Evolutionary conservation across 1,139 yeast genomes (phyloP), one percentile per base, ranked within the genome.

Genomic region (Pichia inconspicua): DNA sequence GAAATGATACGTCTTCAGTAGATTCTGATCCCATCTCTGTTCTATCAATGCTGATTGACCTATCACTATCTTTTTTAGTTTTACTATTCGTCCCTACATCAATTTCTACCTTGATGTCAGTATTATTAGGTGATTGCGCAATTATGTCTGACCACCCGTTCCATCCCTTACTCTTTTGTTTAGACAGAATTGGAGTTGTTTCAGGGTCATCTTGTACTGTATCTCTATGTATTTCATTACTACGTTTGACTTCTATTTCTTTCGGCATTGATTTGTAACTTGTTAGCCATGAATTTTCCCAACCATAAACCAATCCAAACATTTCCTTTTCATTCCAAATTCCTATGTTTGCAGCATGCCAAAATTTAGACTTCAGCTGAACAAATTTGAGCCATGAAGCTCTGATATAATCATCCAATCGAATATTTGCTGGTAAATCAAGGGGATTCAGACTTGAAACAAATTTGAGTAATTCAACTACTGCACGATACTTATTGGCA

Each of bases 401-500:
- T 49, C 56, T 52, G n/a, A 59, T 47, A 34, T 58, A 59, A 31
- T 53, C 58, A 25, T 53, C 52, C 7, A 48, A 22, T 11, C 44
- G 44, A n/a, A 14, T 11, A n/a, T 42, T 15, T 14, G 25, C 5
- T 1, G 34, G 19, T 3, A 43, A 27, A 15, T 38, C 41, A 1
- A 50, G 50, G n/a, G 58, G 54, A 32, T 50, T 40, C 8, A 61
- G 32, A 8, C 43, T 47, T 80, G 47, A 92, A 83, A 66, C 82
- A 80, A 58, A 85, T 75, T 54, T 88, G 92, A 68, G 96, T 82
- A 32, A 83, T 50, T 90, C 96, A 64, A 97, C 88, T 4, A 86
- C 79, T 51, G 85, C 80, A 57, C 97, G 76, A 46, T 89, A 75
- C 58, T 88, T 82, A 48, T 82, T 74, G 45, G 90, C 71, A 67